These are phyloP conservation scores for Marchantia polymorpha DNA, from an alignment of 225 moss, liverwort and hornwort species.

Conservation along the genomic window DNA sequence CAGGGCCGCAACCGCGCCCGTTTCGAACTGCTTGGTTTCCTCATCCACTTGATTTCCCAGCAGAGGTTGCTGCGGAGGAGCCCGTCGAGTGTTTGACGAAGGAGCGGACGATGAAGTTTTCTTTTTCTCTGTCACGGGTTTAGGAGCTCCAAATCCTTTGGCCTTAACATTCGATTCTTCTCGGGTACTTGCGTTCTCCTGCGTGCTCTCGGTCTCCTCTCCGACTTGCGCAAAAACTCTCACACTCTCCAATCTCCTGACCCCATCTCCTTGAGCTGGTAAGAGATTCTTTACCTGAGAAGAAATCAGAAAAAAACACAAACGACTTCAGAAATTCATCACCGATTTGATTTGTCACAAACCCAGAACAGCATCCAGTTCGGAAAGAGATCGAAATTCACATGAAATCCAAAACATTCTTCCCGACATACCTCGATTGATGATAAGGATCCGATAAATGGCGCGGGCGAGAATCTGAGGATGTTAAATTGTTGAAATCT, in stretches of 20 bases:
- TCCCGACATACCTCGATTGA: too few species aligned
- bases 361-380: too few species aligned
- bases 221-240: conserved; percentile 18
- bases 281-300: not conserved
- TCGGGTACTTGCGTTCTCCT: conserved; percentile 4
- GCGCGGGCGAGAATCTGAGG: too few species aligned
- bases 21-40: conserved; percentile 36
- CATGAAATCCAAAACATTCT: too few species aligned
- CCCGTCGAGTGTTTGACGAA: conserved; percentile 29
- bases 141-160: conserved; percentile 43
- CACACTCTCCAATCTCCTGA: not conserved
- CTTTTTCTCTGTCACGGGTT: conserved; percentile 33
- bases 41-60: conserved; percentile 21
- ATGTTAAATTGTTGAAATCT: too few species aligned
- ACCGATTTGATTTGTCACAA: too few species aligned
- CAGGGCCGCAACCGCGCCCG: conserved; percentile 32
- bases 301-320: not conserved
- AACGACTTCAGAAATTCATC: too few species aligned
- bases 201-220: conserved; percentile 18
- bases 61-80: conserved; percentile 40
- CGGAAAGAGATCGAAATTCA: too few species aligned
- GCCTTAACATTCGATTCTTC: conserved; percentile 13
- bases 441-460: too few species aligned
- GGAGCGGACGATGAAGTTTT: conserved; percentile 12
- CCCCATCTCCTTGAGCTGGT: not conserved